Percentiles rank a stretch among this genome's conserved stretches.
These are phyloP conservation scores for Plasmodium ovale DNA, from an alignment of 169 alveolate species.

Conservation along the genomic window DNA sequence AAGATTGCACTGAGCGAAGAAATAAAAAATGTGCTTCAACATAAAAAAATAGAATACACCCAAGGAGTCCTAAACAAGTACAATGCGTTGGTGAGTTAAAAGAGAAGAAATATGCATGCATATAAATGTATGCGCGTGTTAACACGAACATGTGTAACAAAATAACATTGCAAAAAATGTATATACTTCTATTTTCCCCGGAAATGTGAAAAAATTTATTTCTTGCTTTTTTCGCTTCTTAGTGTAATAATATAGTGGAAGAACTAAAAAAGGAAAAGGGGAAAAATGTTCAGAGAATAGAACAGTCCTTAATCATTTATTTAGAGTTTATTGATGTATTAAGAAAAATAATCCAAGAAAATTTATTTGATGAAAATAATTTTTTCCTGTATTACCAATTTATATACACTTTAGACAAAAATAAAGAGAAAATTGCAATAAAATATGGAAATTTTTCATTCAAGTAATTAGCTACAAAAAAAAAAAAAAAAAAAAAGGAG, in stretches of 20 bases:
- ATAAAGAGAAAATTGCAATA: constrained; percentile 46
- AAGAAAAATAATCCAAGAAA: constrained; percentile 62
- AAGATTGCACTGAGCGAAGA: constrained; percentile 54
- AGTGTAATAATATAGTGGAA: constrained; percentile 35
- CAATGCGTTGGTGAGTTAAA: constrained; percentile 17
- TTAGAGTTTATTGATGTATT: constrained; percentile 44
- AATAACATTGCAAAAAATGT: too few relatives aligned
- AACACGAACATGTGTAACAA: too few relatives aligned
- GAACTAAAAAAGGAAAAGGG: constrained; percentile 57
- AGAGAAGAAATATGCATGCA: too few relatives aligned
- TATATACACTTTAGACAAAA: constrained; percentile 41
- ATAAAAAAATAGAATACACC: constrained; percentile 29
- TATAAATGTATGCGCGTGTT: not conserved
- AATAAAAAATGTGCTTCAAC: constrained; percentile 22
- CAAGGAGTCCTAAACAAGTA: constrained; percentile 16
- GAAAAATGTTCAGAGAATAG: constrained; percentile 29
- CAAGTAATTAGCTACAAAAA: constrained; percentile 31
- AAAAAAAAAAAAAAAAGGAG: too few relatives aligned
- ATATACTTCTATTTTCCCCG: too few relatives aligned
- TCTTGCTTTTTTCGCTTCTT: not conserved
- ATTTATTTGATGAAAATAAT: constrained; percentile 55
- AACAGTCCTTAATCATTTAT: constrained; percentile 52
- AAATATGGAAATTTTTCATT: constrained; percentile 64
- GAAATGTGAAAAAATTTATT: not conserved
- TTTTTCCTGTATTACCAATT: constrained; percentile 61